Percentiles rank a stretch among this genome's conserved stretches.
These are phyloP conservation scores for Sarcocystis neurona DNA, from an alignment of 169 alveolate species.

Conservation along the genomic window DNA sequence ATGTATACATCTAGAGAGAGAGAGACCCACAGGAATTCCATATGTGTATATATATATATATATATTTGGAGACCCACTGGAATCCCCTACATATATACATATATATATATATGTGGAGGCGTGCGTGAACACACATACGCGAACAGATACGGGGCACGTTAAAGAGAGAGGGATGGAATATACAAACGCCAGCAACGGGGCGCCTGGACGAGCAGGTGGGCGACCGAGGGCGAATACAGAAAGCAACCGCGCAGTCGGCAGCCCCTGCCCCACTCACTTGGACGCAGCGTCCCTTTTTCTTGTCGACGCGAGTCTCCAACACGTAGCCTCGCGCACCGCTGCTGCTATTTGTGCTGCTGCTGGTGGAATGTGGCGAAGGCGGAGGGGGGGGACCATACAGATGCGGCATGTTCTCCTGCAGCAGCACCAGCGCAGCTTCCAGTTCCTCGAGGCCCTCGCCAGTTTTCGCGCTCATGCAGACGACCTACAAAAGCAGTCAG, in stretches of 20 bases:
- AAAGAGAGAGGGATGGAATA: no score
- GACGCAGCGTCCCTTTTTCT: constrained; percentile 56
- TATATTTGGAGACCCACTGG: no score
- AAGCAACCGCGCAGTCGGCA: no score
- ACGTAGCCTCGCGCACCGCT: constrained; percentile 71
- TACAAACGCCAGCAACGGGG: no score
- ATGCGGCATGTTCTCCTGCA: constrained; percentile 70
- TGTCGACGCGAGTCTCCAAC: constrained; percentile 76
- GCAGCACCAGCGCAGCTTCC: constrained; percentile 72
- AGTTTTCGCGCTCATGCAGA: constrained; percentile 77
- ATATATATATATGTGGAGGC: no score
- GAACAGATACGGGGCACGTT: no score
- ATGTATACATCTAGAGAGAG: not conserved
- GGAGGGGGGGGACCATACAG: constrained; percentile 50
- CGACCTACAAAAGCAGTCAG: constrained; percentile 60
- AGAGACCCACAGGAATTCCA: no score
- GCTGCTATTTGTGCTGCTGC: not conserved
- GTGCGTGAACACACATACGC: no score
- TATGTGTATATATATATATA: no score
- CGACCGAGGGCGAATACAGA: no score
- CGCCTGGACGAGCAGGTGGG: no score
- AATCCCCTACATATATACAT: no score
- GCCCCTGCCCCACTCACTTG: constrained; percentile 60
- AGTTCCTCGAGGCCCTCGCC: constrained; percentile 73
- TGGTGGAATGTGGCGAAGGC: not conserved